These are phyloP conservation scores for Fraxinus velutina DNA, from an alignment of 305 asterid species.

Conservation along the genomic window DNA sequence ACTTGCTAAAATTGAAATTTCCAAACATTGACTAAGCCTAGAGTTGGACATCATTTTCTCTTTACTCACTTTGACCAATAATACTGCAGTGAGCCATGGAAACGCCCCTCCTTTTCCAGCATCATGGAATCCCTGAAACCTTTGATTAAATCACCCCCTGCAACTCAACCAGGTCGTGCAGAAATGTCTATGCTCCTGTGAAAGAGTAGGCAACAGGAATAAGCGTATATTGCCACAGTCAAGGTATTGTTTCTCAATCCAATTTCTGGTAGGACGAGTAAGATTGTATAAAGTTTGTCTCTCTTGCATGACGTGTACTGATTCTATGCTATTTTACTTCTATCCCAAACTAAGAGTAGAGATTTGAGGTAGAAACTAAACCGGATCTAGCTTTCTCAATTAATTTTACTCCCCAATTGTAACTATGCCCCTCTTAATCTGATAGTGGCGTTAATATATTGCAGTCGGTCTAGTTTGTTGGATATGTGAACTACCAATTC, in stretches of 20 bases:
- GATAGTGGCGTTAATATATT: background rate
- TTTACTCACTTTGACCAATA: conserved; percentile 10
- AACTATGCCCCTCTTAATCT: background rate
- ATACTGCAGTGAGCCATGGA: conserved; percentile 55
- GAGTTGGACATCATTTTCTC: conserved; percentile 1
- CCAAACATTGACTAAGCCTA: conserved; percentile 8
- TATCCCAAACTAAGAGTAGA: background rate
- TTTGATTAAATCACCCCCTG: conserved; percentile 33
- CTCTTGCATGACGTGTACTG: background rate
- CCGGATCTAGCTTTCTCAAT: background rate
- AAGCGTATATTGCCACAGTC: conserved; percentile 18
- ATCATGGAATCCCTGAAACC: conserved; percentile 50
- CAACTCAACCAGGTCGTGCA: conserved; percentile 31
- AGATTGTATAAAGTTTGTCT: background rate
- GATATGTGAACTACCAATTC: background rate
- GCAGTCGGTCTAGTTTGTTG: background rate
- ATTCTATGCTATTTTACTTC: background rate
- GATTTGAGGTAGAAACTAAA: background rate
- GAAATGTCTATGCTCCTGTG: conserved; percentile 30
- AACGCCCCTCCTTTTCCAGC: conserved; percentile 50
- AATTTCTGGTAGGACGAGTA: background rate
- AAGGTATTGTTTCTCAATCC: conserved; percentile 3
- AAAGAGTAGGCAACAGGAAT: conserved; percentile 12
- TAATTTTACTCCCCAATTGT: background rate
- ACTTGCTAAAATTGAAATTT: background rate